Conservation (phyloP, 2,329 filamentous ascomycete species). For the Microdochium trichocladiopsis region DNA sequence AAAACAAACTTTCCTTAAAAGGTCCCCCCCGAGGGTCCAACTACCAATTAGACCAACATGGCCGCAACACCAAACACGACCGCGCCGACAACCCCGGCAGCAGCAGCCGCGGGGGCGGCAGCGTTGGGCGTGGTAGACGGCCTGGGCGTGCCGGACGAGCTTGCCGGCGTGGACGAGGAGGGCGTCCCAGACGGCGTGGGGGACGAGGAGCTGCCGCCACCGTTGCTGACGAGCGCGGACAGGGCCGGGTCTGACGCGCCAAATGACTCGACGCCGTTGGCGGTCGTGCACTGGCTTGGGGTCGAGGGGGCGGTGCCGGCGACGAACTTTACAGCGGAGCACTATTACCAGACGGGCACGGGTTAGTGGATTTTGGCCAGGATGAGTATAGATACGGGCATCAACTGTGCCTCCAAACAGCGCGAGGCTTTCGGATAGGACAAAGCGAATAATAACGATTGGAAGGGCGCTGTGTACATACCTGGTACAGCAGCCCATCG, state of each 20-base stretch:
- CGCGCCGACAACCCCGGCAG: not conserved
- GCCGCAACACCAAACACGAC: not conserved
- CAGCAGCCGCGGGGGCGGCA: not conserved
- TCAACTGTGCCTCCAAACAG: no score
- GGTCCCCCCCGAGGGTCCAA: no score
- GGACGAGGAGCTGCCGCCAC: not conserved
- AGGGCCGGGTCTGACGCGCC: not conserved
- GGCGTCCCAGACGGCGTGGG: not conserved
- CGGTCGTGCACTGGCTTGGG: not conserved
- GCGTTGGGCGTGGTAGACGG: not conserved
- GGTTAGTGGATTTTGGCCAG: constrained; percentile 3
- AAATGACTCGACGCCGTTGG: not conserved
- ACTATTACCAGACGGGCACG: constrained; percentile 29
- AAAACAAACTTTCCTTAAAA: no score
- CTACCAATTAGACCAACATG: not conserved
- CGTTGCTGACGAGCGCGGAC: not conserved
- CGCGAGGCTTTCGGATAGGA: no score
- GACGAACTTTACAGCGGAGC: constrained; percentile 49
- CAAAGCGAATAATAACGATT: not conserved
- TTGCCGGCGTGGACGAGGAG: not conserved
- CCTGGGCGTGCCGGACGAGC: not conserved
- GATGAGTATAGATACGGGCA: no score
- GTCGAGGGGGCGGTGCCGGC: constrained; percentile 20
- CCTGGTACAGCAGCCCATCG: constrained; percentile 52
- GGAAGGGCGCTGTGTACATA: constrained; percentile 20